phyloP scores from a whole-genome alignment of 805 yeast species.

The Maudiozyma turicensis region DNA sequence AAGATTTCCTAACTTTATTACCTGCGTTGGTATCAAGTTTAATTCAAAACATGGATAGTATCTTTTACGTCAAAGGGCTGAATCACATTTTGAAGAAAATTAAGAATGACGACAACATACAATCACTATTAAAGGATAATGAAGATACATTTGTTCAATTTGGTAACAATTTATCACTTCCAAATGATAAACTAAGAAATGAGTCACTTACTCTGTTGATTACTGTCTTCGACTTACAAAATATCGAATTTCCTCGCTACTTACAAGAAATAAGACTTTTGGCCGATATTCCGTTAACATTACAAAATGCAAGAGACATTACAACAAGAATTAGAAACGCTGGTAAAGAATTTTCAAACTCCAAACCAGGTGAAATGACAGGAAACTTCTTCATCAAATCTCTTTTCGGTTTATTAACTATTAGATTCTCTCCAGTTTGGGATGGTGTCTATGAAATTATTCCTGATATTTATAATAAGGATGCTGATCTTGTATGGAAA shows the following conservation, averaged over 20 bases:
- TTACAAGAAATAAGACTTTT: conserved; percentile 46
- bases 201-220: conserved; percentile 42
- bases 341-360: conserved; percentile 34
- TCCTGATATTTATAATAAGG: conserved; percentile 36
- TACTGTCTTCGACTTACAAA: conserved; percentile 14
- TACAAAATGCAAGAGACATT: conserved; percentile 65
- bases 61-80: conserved; percentile 32
- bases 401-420: conserved; percentile 61
- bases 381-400: conserved; percentile 31
- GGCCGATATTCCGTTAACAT: conserved; percentile 64
- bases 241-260: conserved; percentile 30
- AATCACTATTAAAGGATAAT: not conserved
- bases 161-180: conserved; percentile 34
- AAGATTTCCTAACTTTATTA: conserved; percentile 9
- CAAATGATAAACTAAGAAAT: conserved; percentile 43
- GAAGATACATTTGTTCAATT: conserved; percentile 2
- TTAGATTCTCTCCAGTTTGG: conserved; percentile 81
- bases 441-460: conserved; percentile 57
- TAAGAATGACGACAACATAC: not conserved
- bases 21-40: conserved; percentile 17
- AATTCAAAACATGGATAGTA: conserved; percentile 27
- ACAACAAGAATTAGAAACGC: conserved; percentile 56
- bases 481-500: conserved; percentile 46
- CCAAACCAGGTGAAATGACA: conserved; percentile 18
- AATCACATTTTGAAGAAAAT: conserved; percentile 10